These are phyloP conservation scores for Clavispora vitiphila DNA, from an alignment of 805 yeast genomes.

Conservation along the genomic window DNA sequence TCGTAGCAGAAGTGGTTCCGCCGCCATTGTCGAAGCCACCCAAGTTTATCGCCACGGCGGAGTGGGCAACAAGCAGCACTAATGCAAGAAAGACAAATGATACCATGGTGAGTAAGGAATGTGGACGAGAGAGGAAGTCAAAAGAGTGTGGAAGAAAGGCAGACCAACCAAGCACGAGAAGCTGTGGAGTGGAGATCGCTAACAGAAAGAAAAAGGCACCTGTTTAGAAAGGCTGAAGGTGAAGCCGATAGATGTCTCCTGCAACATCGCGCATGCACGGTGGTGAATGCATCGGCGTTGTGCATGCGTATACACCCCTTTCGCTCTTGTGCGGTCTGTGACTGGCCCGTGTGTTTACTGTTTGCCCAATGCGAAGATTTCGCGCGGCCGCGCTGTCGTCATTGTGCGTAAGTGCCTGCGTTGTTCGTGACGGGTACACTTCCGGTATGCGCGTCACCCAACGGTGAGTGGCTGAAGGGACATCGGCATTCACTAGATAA, in stretches of 20 bases:
- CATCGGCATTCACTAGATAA: no score
- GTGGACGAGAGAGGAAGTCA: neutral
- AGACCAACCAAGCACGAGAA: neutral
- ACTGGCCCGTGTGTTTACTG: neutral
- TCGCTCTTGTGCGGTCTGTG: neutral
- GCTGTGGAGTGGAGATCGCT: no score
- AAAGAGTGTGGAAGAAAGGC: neutral
- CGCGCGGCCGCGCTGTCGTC: neutral
- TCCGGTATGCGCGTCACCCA: no score
- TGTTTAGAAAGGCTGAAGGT: neutral
- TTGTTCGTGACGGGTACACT: no score
- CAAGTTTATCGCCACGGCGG: conserved; percentile 8
- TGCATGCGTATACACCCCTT: neutral
- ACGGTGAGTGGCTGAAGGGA: no score
- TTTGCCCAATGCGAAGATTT: neutral
- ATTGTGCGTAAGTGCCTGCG: neutral
- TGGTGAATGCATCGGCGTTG: neutral
- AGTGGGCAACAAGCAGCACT: neutral
- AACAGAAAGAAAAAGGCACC: neutral
- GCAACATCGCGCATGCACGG: neutral
- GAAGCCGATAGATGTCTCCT: neutral
- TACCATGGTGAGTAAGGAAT: neutral
- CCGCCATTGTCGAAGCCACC: conserved; percentile 12
- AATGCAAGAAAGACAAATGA: neutral
- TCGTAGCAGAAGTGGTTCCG: neutral